Conservation (phyloP, 2,329 filamentous ascomycete genomes). For the Colletotrichum viniferum region DNA sequence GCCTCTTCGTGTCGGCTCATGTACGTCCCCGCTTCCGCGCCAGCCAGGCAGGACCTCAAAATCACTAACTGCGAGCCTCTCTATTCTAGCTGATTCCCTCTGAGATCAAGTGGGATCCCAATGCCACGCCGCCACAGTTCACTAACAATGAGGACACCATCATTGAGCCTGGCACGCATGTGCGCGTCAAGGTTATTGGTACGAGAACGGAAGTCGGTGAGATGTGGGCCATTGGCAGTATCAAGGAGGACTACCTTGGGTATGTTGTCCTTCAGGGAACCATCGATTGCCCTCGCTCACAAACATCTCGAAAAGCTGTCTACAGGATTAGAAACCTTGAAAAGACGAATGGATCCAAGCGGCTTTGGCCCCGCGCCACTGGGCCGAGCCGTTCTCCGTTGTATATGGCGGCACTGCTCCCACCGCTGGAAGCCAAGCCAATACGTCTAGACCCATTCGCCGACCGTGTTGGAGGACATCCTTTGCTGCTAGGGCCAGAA, state of each 20-base stretch:
- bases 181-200: conserved; percentile 93
- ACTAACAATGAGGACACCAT: conserved; percentile 94
- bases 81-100: conserved; percentile 78
- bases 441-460: not conserved
- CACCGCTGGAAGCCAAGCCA: not conserved
- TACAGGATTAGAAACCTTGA: conserved; percentile 15
- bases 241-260: conserved; percentile 84
- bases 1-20: conserved; percentile 80
- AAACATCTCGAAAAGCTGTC: conserved; percentile 15
- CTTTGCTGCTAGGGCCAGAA: not conserved
- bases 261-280: conserved; percentile 36
- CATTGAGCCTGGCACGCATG: conserved; percentile 91
- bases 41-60: conserved; percentile 5
- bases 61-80: conserved; percentile 27
- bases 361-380: not conserved
- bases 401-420: not conserved
- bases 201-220: conserved; percentile 90
- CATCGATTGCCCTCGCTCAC: conserved; percentile 5
- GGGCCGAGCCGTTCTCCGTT: not conserved
- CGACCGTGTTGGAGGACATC: not conserved
- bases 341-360: not conserved
- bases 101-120: conserved; percentile 93
- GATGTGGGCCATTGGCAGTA: conserved; percentile 97
- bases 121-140: conserved; percentile 95
- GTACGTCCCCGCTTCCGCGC: conserved; percentile 55